Evolutionary conservation across 257 asterid species (phyloP).

Genomic region (Thymus quinquecostatus): DNA sequence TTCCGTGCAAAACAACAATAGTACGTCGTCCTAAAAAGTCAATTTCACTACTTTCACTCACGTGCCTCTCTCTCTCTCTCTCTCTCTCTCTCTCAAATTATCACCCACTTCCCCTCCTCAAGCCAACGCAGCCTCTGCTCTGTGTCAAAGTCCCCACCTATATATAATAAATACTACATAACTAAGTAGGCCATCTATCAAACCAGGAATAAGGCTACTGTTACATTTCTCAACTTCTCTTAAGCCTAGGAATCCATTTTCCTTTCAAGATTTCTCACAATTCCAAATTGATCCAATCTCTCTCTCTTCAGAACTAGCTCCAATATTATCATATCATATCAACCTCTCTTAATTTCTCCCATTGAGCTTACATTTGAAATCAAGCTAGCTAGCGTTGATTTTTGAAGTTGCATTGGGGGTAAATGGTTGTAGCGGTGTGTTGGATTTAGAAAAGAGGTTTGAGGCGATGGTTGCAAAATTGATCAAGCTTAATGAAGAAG

Average conservation of each 20-base stretch:
- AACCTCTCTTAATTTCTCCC: not conserved
- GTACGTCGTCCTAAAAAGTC: slow-evolving; percentile 28
- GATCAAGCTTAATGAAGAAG: slow-evolving; percentile 7
- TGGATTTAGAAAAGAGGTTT: slow-evolving; percentile 27
- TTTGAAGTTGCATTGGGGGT: slow-evolving; percentile 51
- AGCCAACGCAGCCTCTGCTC: slow-evolving; percentile 25
- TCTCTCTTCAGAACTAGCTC: not conserved
- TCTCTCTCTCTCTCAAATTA: not conserved
- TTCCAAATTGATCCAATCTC: slow-evolving; percentile 21
- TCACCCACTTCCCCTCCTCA: not conserved
- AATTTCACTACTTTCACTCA: slow-evolving; percentile 8
- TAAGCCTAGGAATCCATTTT: slow-evolving; percentile 13
- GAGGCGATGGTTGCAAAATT: slow-evolving; percentile 34
- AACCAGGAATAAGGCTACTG: not conserved
- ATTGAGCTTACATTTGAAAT: not conserved
- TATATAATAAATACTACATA: not conserved
- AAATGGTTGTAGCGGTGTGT: slow-evolving; percentile 27
- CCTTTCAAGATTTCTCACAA: not conserved
- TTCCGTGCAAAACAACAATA: slow-evolving; percentile 22
- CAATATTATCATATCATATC: no score
- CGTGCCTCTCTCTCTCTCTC: slow-evolving; percentile 29
- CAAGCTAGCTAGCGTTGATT: not conserved
- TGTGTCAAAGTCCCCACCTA: slow-evolving; percentile 27
- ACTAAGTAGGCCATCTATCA: not conserved
- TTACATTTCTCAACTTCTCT: not conserved